phyloP scores from a whole-genome alignment of 805 yeast genomes.

The Candida nanaspora region DNA sequence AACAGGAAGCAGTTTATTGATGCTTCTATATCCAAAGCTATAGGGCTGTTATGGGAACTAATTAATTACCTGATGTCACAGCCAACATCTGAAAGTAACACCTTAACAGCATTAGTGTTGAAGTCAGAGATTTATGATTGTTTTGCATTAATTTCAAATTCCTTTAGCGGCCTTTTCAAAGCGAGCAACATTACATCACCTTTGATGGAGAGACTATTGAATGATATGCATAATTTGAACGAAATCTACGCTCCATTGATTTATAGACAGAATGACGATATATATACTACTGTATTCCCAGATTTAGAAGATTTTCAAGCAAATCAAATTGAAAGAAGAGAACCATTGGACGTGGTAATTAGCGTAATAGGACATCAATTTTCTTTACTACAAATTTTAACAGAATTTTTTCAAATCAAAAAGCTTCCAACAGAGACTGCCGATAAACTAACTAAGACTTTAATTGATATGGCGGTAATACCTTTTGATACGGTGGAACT shows the following conservation, averaged over 20 bases:
- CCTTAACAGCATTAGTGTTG: constrained; percentile 14
- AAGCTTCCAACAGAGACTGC: constrained; percentile 9
- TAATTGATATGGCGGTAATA: constrained; percentile 33
- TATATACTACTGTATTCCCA: constrained; percentile 5
- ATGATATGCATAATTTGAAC: constrained; percentile 14
- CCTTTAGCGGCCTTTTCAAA: constrained; percentile 16
- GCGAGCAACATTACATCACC: not conserved
- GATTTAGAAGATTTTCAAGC: constrained; percentile 15
- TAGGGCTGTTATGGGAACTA: constrained; percentile 16
- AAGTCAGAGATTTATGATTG: constrained; percentile 22
- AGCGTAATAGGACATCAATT: constrained; percentile 22
- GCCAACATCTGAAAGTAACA: not conserved
- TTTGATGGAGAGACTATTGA: constrained; percentile 8
- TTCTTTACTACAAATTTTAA: constrained; percentile 21
- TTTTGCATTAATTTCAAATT: constrained; percentile 17
- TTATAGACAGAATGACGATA: constrained; percentile 1
- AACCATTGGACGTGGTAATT: constrained; percentile 13
- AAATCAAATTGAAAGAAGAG: constrained; percentile 16
- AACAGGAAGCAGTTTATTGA: constrained; percentile 30
- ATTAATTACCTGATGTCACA: constrained; percentile 3
- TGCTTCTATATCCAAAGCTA: constrained; percentile 18
- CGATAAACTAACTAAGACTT: constrained; percentile 16
- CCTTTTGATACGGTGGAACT: constrained; percentile 36
- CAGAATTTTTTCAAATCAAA: constrained; percentile 13
- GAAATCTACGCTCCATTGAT: constrained; percentile 13